A percentile compares a stretch with the other conserved stretches of the same genome.
These are phyloP conservation scores for Pseudogymnoascus sp. DNA, from an alignment of 2,329 filamentous ascomycete genomes.

Conservation along the genomic window DNA sequence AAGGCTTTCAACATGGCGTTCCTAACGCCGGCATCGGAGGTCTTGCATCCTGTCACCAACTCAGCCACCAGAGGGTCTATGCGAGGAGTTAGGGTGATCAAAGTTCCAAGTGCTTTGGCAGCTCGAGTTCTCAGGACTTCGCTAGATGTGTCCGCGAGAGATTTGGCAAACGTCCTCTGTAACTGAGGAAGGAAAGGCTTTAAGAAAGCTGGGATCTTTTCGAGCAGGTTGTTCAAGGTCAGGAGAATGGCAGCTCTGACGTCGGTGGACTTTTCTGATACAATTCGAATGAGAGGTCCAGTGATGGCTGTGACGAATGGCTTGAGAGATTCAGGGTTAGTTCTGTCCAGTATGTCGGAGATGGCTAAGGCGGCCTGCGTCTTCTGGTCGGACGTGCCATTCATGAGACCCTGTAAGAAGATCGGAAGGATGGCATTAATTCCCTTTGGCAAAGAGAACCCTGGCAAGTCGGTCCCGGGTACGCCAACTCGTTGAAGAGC, in stretches of 20 bases:
- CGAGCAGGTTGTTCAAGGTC: conserved; percentile 87
- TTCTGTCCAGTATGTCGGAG: conserved; percentile 90
- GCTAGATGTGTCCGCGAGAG: conserved; percentile 85
- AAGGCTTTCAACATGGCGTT: conserved; percentile 96
- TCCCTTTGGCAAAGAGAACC: conserved; percentile 87
- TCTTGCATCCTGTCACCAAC: conserved; percentile 92
- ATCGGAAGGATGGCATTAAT: conserved; percentile 95
- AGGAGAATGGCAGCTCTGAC: conserved; percentile 92
- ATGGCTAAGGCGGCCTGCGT: conserved; percentile 88
- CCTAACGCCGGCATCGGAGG: conserved; percentile 74
- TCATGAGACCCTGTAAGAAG: conserved; percentile 96
- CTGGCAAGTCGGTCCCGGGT: conserved; percentile 72
- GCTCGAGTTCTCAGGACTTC: conserved; percentile 80
- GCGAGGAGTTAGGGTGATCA: conserved; percentile 91
- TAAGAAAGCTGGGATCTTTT: conserved; percentile 91
- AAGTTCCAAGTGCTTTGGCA: conserved; percentile 84
- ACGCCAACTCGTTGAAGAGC: conserved; percentile 84
- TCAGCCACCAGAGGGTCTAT: conserved; percentile 91
- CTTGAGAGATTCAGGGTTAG: conserved; percentile 77
- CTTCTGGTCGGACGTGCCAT: conserved; percentile 85
- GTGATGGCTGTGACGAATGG: conserved; percentile 97
- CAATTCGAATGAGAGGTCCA: conserved; percentile 92
- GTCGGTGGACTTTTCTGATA: conserved; percentile 91
- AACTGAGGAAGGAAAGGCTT: conserved; percentile 96
- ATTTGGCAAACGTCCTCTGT: conserved; percentile 94